Base-by-base conservation (phyloP, 192 early-diverging fungal genomes). In the Linderina pennispora region DNA sequence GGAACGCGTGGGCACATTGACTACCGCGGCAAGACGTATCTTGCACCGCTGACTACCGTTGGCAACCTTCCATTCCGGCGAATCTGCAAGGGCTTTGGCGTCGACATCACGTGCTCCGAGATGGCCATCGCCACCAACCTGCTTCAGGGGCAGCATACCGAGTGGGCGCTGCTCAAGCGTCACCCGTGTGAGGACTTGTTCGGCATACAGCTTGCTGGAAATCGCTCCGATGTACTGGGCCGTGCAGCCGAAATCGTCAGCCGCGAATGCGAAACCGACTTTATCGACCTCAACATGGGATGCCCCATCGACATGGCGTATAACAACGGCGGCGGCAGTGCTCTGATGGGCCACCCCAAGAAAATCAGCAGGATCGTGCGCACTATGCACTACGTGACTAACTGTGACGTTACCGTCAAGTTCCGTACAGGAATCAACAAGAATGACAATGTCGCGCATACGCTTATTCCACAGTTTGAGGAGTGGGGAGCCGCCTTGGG, bases 21-120 rank as follows among this genome's bases (percentile, higher is more conserved):
- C 63, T 92, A 90, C 45, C 77, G 78, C 48, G 82, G 85, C 44
- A 96, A 96, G 44, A 80, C 86, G 21, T 98, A 98, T 55, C 70
- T 97, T 39, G 96, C 93, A 9, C 96, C 96, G 7, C 67, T 98
- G 48, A 98, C 96, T 0, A 98, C 95, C 2, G 92, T 98, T 19
- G 96, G 96, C 26, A 97, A 98, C 66, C 64, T 98, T 38, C 96
- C 96, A 22, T 98, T 98, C 77, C 80, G 96, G 9, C 82, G 94
- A 14, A 77, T 96, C 19, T 94, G 91, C 68, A 96, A 96, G 65
- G 80, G 65, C 9, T 94, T 86, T 55, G 96, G 96, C 31, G 92
- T 87, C 5, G 94, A 95, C 58, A 88, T 98, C 28, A 98, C 96
- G 4, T 97, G 94, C 53, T 90, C 89, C 25, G 96, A 97, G 65